These are phyloP conservation scores for Eutrema japonicum DNA, from an alignment of 345 rosid species.

Conservation along the genomic window DNA sequence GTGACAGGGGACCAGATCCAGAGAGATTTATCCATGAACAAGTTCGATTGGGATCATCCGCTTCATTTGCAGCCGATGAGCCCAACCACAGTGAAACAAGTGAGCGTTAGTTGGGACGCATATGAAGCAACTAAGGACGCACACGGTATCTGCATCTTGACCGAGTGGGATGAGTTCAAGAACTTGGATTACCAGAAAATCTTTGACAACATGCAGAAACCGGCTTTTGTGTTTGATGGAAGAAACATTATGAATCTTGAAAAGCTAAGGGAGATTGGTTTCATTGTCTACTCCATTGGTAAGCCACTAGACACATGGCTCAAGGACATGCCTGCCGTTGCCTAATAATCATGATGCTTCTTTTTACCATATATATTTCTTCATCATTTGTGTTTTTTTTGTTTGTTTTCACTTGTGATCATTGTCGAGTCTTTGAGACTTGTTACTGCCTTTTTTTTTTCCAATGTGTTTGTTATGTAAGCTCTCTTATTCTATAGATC, in stretches of 20 bases:
- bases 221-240: conserved; percentile 80
- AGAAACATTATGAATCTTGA: conserved; percentile 59
- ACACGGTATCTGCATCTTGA: conserved; percentile 75
- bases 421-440: conserved; percentile 14
- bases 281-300: conserved; percentile 66
- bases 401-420: not conserved
- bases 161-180: conserved; percentile 90
- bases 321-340: conserved; percentile 44
- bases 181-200: conserved; percentile 69
- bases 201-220: conserved; percentile 75
- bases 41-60: conserved; percentile 87
- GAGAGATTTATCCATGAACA: conserved; percentile 68
- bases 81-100: conserved; percentile 63
- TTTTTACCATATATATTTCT: too few species aligned
- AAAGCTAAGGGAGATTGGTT: conserved; percentile 74
- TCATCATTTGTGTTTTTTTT: not conserved
- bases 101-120: conserved; percentile 66
- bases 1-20: conserved; percentile 76
- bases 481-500: conserved; percentile 2
- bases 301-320: conserved; percentile 44
- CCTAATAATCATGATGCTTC: conserved; percentile 12
- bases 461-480: conserved; percentile 10
- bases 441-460: not conserved
- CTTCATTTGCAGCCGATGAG: conserved; percentile 74
- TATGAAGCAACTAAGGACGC: conserved; percentile 74